These are phyloP conservation scores for Fusarium decemcellulare DNA, from an alignment of 2,329 filamentous ascomycete species.

Conservation along the genomic window DNA sequence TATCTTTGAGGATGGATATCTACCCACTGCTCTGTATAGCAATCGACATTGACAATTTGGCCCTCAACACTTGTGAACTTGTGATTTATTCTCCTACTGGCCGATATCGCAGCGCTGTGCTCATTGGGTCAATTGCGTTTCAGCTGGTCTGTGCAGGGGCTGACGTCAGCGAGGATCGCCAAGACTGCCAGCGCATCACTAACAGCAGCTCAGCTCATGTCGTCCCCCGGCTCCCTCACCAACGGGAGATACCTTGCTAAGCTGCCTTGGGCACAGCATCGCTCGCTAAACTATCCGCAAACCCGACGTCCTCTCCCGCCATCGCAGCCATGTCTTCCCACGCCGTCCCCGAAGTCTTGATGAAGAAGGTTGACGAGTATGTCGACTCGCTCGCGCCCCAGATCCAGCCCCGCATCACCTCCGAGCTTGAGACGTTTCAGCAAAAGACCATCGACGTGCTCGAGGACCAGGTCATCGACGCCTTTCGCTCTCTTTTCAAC, in stretches of 20 bases:
- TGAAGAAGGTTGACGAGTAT: slow-evolving; percentile 61
- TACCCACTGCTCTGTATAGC: no score
- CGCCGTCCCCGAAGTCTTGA: slow-evolving; percentile 58
- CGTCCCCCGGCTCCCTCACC: slow-evolving; percentile 2
- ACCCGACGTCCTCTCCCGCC: background rate
- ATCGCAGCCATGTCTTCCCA: slow-evolving; percentile 51
- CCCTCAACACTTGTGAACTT: no score
- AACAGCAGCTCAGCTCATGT: slow-evolving; percentile 19
- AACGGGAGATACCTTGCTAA: slow-evolving; percentile 12
- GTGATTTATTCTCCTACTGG: no score
- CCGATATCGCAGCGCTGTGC: no score
- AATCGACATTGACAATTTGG: no score
- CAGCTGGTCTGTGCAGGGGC: background rate
- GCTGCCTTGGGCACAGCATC: slow-evolving; percentile 16
- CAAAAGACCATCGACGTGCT: slow-evolving; percentile 61
- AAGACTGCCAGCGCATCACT: background rate
- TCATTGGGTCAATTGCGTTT: no score
- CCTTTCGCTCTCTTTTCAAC: slow-evolving; percentile 61
- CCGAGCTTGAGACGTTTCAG: slow-evolving; percentile 61
- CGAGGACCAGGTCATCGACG: slow-evolving; percentile 60
- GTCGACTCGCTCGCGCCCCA: slow-evolving; percentile 63
- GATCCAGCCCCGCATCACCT: slow-evolving; percentile 61
- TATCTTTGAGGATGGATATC: no score
- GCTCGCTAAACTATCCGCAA: background rate
- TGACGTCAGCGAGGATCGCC: slow-evolving; percentile 24